Conservation (phyloP, 2,329 filamentous ascomycete genomes). For the Neophaeococcomyces mojaviensis region DNA sequence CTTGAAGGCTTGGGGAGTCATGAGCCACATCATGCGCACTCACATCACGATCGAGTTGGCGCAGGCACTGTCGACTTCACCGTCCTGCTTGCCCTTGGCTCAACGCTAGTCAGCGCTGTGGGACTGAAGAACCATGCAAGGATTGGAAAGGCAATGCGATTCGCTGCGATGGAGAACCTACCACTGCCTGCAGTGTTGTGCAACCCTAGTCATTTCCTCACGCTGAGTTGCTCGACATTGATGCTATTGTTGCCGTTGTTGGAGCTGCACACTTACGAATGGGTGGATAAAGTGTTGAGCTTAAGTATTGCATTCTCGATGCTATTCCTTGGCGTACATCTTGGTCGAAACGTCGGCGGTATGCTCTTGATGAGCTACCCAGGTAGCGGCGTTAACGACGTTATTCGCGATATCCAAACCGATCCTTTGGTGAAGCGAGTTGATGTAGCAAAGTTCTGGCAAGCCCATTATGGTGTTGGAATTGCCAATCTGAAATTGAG, state of each 20-base stretch:
- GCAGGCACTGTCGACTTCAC: conserved; percentile 74
- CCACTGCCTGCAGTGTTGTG: conserved; percentile 72
- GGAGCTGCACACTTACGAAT: conserved; percentile 69
- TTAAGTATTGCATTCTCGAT: conserved; percentile 76
- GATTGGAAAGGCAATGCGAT: conserved; percentile 84
- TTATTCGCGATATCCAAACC: conserved; percentile 77
- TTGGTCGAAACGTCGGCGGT: conserved; percentile 77
- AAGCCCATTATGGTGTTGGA: conserved; percentile 92
- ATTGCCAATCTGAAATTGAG: conserved; percentile 88
- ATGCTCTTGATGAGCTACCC: conserved; percentile 94
- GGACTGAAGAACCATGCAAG: conserved; percentile 82
- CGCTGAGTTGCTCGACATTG: conserved; percentile 73
- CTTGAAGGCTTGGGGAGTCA: conserved; percentile 63
- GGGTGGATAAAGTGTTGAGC: conserved; percentile 77
- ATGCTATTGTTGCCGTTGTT: conserved; percentile 76
- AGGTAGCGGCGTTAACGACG: conserved; percentile 55
- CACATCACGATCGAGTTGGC: conserved; percentile 62
- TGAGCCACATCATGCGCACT: conserved; percentile 62
- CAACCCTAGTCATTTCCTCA: conserved; percentile 92
- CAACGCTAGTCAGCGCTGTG: conserved; percentile 79
- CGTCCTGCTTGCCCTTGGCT: conserved; percentile 70
- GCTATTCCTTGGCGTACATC: conserved; percentile 75
- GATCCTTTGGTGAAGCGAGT: conserved; percentile 69
- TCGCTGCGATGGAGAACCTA: conserved; percentile 65
- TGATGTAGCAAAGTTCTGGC: conserved; percentile 94